phyloP scores from a whole-genome alignment of 345 rosid species.

The Microcos paniculata region DNA sequence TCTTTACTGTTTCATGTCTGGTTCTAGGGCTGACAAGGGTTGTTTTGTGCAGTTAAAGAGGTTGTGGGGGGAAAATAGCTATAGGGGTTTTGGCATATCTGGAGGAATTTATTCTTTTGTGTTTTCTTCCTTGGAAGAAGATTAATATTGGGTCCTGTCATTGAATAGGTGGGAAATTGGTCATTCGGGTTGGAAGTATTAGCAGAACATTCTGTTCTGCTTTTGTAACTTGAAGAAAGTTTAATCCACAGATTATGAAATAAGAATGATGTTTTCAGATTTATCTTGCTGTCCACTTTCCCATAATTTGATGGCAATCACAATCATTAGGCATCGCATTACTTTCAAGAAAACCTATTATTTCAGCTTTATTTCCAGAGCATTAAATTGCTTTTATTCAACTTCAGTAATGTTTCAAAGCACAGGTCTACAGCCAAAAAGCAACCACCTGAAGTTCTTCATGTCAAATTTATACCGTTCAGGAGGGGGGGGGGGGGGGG shows the following conservation, averaged over 20 bases:
- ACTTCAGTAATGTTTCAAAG: not conserved
- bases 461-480: too few relatives aligned
- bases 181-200: not conserved
- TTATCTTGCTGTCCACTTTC: not conserved
- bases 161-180: not conserved
- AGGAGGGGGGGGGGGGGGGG: too few relatives aligned
- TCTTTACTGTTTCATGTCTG: constrained; percentile 70
- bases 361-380: too few relatives aligned
- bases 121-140: not conserved
- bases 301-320: not conserved
- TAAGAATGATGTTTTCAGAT: not conserved
- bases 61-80: not conserved
- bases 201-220: constrained; percentile 24
- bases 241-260: not conserved
- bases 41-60: constrained; percentile 55
- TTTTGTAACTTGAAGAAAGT: constrained; percentile 7
- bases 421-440: not conserved
- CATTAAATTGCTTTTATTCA: not conserved
- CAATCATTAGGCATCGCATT: too few relatives aligned
- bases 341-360: too few relatives aligned
- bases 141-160: not conserved
- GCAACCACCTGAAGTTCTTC: too few relatives aligned
- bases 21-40: constrained; percentile 77
- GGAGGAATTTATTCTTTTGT: not conserved
- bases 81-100: not conserved